phyloP scores from a whole-genome alignment of 2,329 filamentous ascomycete species.

The Monascus ruber region DNA sequence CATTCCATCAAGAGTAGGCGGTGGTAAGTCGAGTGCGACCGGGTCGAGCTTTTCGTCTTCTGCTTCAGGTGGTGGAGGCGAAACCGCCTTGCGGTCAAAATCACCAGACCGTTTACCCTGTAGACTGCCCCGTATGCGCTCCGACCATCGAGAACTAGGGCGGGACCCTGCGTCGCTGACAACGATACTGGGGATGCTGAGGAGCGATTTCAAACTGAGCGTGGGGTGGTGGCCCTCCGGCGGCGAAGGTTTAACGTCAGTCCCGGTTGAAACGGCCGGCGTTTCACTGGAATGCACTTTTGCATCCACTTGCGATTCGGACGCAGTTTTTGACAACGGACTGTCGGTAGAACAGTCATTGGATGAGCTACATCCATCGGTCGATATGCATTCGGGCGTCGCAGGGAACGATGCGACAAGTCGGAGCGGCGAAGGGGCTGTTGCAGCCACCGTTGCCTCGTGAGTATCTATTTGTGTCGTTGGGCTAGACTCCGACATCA shows the following conservation, averaged over 20 bases:
- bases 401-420: neutral
- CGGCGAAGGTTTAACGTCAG: neutral
- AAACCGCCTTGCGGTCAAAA: conserved; percentile 18
- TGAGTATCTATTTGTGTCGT: too few species aligned
- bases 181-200: conserved; percentile 30
- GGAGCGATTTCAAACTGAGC: conserved; percentile 18
- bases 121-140: conserved; percentile 31
- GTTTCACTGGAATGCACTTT: neutral
- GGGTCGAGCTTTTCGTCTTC: too few species aligned
- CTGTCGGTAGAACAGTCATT: neutral
- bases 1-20: conserved; percentile 42
- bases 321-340: neutral
- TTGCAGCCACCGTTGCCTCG: neutral
- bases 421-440: neutral
- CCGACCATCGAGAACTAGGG: conserved; percentile 33
- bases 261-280: neutral
- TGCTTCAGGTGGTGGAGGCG: conserved; percentile 14
- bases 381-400: neutral
- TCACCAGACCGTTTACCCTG: conserved; percentile 23
- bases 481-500: too few species aligned
- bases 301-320: neutral
- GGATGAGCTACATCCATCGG: neutral
- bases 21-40: conserved; percentile 36
- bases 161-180: conserved; percentile 24
- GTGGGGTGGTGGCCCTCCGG: conserved; percentile 11